phyloP scores from a whole-genome alignment of 768 basidiomycete genomes.

The Serendipita vermifera region DNA sequence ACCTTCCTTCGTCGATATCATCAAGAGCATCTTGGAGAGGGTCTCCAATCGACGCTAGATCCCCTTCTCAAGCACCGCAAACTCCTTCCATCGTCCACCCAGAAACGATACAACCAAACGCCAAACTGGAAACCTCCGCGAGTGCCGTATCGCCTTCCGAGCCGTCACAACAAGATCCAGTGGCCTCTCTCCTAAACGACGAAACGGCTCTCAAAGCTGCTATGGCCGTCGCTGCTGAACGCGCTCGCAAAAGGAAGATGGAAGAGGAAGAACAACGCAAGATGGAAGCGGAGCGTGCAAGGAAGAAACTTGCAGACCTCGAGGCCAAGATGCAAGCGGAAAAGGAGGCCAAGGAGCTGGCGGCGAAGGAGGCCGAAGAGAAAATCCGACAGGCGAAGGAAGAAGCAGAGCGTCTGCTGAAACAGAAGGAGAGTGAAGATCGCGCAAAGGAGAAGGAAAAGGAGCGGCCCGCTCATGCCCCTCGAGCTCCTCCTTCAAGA shows the following conservation, averaged over 20 bases:
- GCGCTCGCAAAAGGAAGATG: constrained; percentile 65
- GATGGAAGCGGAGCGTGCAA: constrained; percentile 66
- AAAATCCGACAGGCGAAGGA: constrained; percentile 14
- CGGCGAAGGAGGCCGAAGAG: constrained; percentile 38
- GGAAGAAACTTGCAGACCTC: constrained; percentile 44
- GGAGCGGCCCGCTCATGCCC: constrained; percentile 24
- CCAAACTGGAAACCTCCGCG: no score
- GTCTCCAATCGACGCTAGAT: not conserved
- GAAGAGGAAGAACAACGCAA: constrained; percentile 76
- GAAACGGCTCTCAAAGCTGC: constrained; percentile 21
- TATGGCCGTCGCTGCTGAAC: constrained; percentile 77
- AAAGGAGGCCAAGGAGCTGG: constrained; percentile 31
- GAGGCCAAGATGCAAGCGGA: constrained; percentile 18
- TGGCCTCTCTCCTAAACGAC: constrained; percentile 15
- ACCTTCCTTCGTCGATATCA: not conserved
- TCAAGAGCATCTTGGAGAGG: not conserved
- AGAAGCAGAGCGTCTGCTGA: constrained; percentile 9
- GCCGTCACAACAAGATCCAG: constrained; percentile 35
- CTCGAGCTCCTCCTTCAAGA: constrained; percentile 21
- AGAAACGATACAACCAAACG: not conserved
- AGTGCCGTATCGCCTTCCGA: constrained; percentile 20
- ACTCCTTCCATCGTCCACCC: not conserved
- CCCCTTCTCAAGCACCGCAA: not conserved
- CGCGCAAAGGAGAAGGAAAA: not conserved
- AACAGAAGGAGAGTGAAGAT: constrained; percentile 12